Evolutionary conservation across 2,329 filamentous ascomycete genomes (phyloP).

Genomic region (Colletotrichum eleusines): DNA sequence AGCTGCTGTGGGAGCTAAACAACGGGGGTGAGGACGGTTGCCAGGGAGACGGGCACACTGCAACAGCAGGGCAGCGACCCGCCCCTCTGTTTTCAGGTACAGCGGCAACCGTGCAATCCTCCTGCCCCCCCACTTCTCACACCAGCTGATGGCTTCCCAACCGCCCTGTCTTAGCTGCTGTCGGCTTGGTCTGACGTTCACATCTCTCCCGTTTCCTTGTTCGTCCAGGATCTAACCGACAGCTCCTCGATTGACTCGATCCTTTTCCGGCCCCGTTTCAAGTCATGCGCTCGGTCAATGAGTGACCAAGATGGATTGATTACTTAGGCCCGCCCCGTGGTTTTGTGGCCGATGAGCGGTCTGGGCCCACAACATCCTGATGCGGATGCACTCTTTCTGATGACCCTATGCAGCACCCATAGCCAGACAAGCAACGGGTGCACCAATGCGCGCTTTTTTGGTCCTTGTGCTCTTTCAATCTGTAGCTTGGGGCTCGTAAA

Average conservation of each 20-base stretch:
- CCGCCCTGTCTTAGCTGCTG: conserved; percentile 26
- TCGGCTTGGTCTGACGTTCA: conserved; percentile 29
- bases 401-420: not conserved
- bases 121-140: conserved; percentile 29
- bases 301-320: not conserved
- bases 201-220: not conserved
- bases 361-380: not conserved
- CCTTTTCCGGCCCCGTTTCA: conserved; percentile 5
- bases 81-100: conserved; percentile 32
- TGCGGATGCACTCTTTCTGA: not conserved
- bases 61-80: conserved; percentile 35
- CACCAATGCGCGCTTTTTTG: no score
- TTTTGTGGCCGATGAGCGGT: not conserved
- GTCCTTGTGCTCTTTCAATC: no score
- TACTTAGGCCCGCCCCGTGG: no score
- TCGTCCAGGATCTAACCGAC: conserved; percentile 1
- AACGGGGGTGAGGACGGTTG: conserved; percentile 35
- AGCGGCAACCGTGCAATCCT: not conserved
- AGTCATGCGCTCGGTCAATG: not conserved
- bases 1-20: conserved; percentile 34
- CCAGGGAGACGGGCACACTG: conserved; percentile 32
- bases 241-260: not conserved
- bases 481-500: not conserved
- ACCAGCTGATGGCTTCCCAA: not conserved
- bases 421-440: no score